These are phyloP conservation scores for Phytophthora niederhauseri DNA, from an alignment of 352 stramenopile species.

Conservation along the genomic window DNA sequence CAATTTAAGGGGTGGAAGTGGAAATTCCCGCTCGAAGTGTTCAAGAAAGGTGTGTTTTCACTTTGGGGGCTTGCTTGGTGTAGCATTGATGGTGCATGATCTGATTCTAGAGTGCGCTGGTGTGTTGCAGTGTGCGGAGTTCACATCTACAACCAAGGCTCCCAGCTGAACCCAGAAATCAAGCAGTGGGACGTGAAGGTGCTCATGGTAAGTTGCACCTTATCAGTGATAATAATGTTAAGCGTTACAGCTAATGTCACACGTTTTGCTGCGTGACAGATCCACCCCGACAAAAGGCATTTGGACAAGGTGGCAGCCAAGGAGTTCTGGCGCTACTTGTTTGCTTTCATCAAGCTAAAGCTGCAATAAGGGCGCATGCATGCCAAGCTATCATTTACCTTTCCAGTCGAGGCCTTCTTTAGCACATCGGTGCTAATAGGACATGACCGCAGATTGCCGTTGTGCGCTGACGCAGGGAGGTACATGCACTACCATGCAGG, in stretches of 20 bases:
- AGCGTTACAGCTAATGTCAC: not conserved
- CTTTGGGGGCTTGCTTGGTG: not conserved
- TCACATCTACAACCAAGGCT: conserved; percentile 87
- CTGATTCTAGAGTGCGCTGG: not conserved
- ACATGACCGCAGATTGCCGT: too few relatives aligned
- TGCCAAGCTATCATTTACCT: too few relatives aligned
- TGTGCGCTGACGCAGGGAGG: too few relatives aligned
- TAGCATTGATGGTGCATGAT: not conserved
- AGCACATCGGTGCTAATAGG: too few relatives aligned
- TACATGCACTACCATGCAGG: too few relatives aligned
- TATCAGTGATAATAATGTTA: too few relatives aligned
- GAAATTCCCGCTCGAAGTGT: conserved; percentile 91
- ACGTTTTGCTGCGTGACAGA: conserved; percentile 37
- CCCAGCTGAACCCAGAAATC: conserved; percentile 79
- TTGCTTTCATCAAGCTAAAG: conserved; percentile 85
- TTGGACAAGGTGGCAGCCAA: conserved; percentile 90
- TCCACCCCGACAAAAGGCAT: conserved; percentile 92
- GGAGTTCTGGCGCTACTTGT: conserved; percentile 92
- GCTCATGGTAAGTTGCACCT: conserved; percentile 63
- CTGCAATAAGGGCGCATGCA: conserved; percentile 56
- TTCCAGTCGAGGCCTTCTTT: too few relatives aligned
- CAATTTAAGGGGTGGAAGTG: conserved; percentile 96
- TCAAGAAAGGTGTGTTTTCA: conserved; percentile 83
- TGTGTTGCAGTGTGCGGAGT: conserved; percentile 70
- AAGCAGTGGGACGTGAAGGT: conserved; percentile 93